phyloP scores from a whole-genome alignment of 148 eudicot species.

The Rhododendron henanense region DNA sequence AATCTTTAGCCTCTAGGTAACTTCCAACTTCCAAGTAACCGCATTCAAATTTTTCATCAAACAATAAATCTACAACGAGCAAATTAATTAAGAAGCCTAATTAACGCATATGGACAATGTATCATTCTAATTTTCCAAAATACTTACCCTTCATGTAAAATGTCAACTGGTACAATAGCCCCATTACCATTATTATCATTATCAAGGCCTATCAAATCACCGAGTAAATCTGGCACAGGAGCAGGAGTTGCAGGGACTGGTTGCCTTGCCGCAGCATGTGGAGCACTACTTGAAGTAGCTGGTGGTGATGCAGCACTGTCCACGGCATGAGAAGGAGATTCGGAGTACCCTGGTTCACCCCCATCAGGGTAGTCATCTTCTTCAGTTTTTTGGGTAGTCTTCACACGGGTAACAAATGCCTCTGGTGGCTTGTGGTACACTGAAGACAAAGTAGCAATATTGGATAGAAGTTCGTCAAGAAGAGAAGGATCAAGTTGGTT shows the following conservation, averaged over 20 bases:
- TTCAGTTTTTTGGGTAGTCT: constrained; percentile 70
- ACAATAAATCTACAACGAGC: not conserved
- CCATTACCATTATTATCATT: constrained; percentile 27
- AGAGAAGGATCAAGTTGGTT: constrained; percentile 93
- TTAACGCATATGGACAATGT: not conserved
- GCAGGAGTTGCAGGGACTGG: constrained; percentile 49
- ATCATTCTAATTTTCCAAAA: not conserved
- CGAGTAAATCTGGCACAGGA: constrained; percentile 90
- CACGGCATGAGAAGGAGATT: constrained; percentile 58
- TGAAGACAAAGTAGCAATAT: constrained; percentile 91
- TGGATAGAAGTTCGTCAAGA: constrained; percentile 94
- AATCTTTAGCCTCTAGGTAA: not conserved
- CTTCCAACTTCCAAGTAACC: not conserved
- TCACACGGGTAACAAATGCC: constrained; percentile 88
- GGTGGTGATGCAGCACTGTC: constrained; percentile 61
- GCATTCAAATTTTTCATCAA: not conserved
- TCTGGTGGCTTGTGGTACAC: constrained; percentile 98
- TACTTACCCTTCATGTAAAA: constrained; percentile 40
- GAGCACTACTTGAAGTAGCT: constrained; percentile 46
- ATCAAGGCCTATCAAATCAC: constrained; percentile 83
- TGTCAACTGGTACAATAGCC: constrained; percentile 65
- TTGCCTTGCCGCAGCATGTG: constrained; percentile 49
- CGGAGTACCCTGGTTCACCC: constrained; percentile 64
- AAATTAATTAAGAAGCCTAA: not conserved
- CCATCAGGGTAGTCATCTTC: constrained; percentile 90